Evolutionary conservation across 2,329 filamentous ascomycete genomes (phyloP).

Genomic region (Rutstroemia sp.): DNA sequence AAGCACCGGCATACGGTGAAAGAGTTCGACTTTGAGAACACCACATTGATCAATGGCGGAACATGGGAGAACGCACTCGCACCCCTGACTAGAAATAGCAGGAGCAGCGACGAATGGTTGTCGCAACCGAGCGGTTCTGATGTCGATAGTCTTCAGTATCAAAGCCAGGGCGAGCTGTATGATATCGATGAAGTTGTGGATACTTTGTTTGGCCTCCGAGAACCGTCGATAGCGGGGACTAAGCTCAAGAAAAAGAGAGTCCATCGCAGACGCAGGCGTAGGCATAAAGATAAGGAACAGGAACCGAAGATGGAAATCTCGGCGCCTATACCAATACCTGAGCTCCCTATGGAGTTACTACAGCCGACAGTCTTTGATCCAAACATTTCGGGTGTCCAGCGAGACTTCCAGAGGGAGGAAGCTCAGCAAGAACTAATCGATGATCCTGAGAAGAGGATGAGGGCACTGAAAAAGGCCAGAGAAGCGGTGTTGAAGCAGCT

Average conservation of each 20-base stretch:
- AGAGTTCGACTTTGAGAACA: constrained; percentile 75
- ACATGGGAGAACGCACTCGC: constrained; percentile 79
- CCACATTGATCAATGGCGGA: constrained; percentile 58
- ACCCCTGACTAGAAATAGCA: constrained; percentile 47
- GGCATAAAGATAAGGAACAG: constrained; percentile 28
- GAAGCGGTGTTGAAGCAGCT: constrained; percentile 54
- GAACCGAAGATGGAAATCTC: constrained; percentile 15
- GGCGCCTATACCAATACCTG: constrained; percentile 20
- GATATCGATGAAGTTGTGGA: constrained; percentile 21
- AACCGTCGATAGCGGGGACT: constrained; percentile 32
- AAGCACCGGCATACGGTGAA: constrained; percentile 60
- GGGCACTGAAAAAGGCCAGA: constrained; percentile 50
- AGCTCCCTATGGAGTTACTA: constrained; percentile 33
- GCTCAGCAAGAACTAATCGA: constrained; percentile 49
- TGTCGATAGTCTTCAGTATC: constrained; percentile 17
- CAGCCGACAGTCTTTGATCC: constrained; percentile 48
- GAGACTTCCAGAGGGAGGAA: constrained; percentile 49
- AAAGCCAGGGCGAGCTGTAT: constrained; percentile 20
- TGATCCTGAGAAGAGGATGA: constrained; percentile 46
- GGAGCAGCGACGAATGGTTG: constrained; percentile 31
- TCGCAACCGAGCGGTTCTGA: constrained; percentile 31
- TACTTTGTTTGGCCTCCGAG: constrained; percentile 10
- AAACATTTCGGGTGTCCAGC: constrained; percentile 50
- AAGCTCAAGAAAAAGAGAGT: constrained; percentile 38
- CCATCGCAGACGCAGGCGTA: constrained; percentile 26